Evolutionary conservation across 306 rosid genomes (phyloP).

Genomic region (Sindora glabra): DNA sequence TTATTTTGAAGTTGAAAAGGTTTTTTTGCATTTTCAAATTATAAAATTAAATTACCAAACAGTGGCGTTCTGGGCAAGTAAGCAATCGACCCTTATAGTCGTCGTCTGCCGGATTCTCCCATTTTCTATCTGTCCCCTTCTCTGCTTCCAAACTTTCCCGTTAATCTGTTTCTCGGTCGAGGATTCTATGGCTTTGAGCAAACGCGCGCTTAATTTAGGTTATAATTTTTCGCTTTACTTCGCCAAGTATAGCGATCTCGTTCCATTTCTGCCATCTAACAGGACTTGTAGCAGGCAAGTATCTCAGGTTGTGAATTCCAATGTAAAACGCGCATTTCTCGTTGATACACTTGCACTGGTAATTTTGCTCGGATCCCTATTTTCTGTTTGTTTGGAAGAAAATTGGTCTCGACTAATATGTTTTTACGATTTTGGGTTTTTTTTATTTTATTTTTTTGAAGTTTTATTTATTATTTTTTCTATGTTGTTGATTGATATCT

Average conservation of each 20-base stretch:
- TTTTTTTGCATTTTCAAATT: no score
- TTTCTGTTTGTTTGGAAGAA: background rate
- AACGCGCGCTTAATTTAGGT: conserved; percentile 16
- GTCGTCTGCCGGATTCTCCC: background rate
- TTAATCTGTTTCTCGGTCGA: background rate
- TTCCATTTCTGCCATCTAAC: background rate
- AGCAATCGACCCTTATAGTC: no score
- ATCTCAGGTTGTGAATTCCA: conserved; percentile 32
- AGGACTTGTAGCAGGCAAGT: conserved; percentile 8
- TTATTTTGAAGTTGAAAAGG: no score
- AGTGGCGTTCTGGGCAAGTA: no score
- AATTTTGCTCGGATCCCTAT: background rate
- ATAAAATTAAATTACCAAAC: no score
- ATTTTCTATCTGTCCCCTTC: background rate
- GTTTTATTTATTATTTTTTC: no score
- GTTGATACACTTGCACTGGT: conserved; percentile 57
- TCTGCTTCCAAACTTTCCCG: background rate
- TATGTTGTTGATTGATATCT: background rate
- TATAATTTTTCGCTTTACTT: background rate
- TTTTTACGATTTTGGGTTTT: background rate
- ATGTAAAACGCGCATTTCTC: conserved; percentile 44
- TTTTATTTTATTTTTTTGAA: no score
- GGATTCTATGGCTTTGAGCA: conserved; percentile 23
- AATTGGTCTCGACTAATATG: no score
- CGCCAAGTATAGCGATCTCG: background rate